A percentile compares a stretch with the other conserved stretches of the same genome.
Evolutionary conservation across 2,329 filamentous ascomycete species (phyloP).

Genomic region (Claviceps sp.): DNA sequence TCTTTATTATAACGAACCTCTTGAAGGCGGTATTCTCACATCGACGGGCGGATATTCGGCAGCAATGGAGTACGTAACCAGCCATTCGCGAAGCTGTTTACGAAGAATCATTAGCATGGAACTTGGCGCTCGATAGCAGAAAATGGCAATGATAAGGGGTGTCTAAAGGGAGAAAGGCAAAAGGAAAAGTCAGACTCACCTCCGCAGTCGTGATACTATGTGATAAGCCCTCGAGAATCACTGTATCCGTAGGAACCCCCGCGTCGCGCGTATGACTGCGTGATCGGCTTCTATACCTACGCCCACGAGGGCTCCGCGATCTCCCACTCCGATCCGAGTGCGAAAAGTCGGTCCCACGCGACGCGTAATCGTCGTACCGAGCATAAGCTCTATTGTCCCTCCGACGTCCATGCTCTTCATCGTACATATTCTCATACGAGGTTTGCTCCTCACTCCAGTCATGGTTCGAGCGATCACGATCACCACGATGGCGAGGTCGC

Average conservation of each 20-base stretch:
- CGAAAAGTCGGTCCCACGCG: slow-evolving; percentile 5
- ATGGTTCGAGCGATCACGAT: slow-evolving; percentile 13
- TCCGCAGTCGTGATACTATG: slow-evolving; percentile 34
- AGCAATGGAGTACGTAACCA: slow-evolving; percentile 21
- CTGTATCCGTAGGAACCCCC: slow-evolving; percentile 32
- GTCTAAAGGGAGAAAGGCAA: not conserved
- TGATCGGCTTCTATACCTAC: slow-evolving; percentile 19
- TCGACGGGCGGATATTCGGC: slow-evolving; percentile 25
- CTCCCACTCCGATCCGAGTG: slow-evolving; percentile 5
- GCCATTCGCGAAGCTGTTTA: slow-evolving; percentile 22
- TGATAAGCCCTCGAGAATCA: slow-evolving; percentile 42
- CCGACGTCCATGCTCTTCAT: slow-evolving; percentile 18
- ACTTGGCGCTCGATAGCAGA: not conserved
- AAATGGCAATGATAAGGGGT: not conserved
- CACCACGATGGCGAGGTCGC: slow-evolving; percentile 1
- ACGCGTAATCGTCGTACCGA: slow-evolving; percentile 11
- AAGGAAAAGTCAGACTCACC: slow-evolving; percentile 20
- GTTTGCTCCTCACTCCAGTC: slow-evolving; percentile 17
- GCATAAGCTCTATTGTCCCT: slow-evolving; percentile 8
- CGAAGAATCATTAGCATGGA: not conserved
- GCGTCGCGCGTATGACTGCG: slow-evolving; percentile 23
- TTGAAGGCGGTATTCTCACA: slow-evolving; percentile 23
- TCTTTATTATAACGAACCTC: slow-evolving; percentile 13
- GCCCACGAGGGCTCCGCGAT: slow-evolving; percentile 15
- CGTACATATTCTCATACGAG: slow-evolving; percentile 24